Evolutionary conservation across 2,329 filamentous ascomycete genomes (phyloP).

Genomic region (Epicoccum nigrum): DNA sequence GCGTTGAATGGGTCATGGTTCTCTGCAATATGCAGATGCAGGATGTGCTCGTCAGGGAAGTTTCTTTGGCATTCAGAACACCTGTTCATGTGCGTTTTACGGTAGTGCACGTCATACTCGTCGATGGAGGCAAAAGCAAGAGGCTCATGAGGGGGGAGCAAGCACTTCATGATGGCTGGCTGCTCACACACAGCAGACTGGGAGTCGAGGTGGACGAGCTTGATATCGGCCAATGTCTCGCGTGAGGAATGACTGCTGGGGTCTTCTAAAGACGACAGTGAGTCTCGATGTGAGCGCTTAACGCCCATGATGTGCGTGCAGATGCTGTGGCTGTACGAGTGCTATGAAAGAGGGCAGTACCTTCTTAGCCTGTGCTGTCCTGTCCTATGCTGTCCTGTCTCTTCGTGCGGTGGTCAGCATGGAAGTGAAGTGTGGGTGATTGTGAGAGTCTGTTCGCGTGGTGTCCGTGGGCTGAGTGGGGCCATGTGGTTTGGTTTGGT

Average conservation of each 20-base stretch:
- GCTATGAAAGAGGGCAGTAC: conserved; percentile 12
- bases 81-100: conserved; percentile 78
- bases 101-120: conserved; percentile 88
- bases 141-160: conserved; percentile 77
- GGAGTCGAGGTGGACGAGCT: conserved; percentile 63
- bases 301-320: conserved; percentile 53
- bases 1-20: conserved; percentile 83
- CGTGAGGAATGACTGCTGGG: conserved; percentile 39
- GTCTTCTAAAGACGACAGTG: conserved; percentile 51
- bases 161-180: conserved; percentile 72
- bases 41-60: conserved; percentile 81
- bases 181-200: conserved; percentile 30
- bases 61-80: conserved; percentile 86
- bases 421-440: not conserved
- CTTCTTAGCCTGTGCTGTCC: conserved; percentile 4
- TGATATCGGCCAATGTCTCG: conserved; percentile 41
- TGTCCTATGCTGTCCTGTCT: not conserved
- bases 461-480: not conserved
- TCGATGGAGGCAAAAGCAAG: conserved; percentile 75
- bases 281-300: conserved; percentile 65
- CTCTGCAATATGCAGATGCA: conserved; percentile 86
- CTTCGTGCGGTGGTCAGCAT: too few species aligned
- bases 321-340: conserved; percentile 8
- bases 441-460: not conserved
- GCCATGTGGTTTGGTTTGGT: conserved; percentile 4